These are phyloP conservation scores for Murraya paniculata DNA, from an alignment of 345 rosid genomes.

Conservation along the genomic window DNA sequence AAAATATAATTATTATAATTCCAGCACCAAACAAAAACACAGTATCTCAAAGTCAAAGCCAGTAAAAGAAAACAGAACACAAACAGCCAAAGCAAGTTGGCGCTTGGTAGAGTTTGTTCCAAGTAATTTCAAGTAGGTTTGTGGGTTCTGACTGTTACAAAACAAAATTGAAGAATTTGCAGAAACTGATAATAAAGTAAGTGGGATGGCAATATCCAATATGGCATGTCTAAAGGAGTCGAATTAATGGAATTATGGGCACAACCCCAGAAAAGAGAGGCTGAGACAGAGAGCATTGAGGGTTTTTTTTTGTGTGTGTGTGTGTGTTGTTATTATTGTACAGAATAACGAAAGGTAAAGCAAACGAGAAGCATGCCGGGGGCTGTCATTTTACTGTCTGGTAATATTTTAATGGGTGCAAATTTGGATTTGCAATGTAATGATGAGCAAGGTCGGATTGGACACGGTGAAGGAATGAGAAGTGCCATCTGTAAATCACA, in stretches of 20 bases:
- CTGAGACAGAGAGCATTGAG: background rate
- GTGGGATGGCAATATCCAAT: background rate
- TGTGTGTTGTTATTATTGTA: too few species aligned
- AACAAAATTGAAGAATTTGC: background rate
- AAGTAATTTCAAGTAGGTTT: background rate
- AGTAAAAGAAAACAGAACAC: background rate
- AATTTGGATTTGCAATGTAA: background rate
- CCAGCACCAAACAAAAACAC: background rate
- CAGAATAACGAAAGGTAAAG: background rate
- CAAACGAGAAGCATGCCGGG: background rate
- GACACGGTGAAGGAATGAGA: background rate
- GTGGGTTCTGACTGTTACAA: background rate
- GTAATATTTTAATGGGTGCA: background rate
- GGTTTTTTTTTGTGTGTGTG: background rate
- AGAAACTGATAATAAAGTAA: background rate
- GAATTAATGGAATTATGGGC: background rate
- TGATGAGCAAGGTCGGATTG: conserved; percentile 2
- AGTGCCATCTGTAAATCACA: conserved; percentile 5
- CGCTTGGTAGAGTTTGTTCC: background rate
- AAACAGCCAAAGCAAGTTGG: too few species aligned
- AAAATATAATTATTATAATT: background rate
- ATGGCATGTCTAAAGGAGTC: too few species aligned
- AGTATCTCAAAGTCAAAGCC: background rate
- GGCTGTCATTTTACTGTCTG: conserved; percentile 15
- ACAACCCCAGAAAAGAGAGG: background rate